Evolutionary conservation across 2,329 filamentous ascomycete genomes (phyloP).

Genomic region (Beauveria bassiana): DNA sequence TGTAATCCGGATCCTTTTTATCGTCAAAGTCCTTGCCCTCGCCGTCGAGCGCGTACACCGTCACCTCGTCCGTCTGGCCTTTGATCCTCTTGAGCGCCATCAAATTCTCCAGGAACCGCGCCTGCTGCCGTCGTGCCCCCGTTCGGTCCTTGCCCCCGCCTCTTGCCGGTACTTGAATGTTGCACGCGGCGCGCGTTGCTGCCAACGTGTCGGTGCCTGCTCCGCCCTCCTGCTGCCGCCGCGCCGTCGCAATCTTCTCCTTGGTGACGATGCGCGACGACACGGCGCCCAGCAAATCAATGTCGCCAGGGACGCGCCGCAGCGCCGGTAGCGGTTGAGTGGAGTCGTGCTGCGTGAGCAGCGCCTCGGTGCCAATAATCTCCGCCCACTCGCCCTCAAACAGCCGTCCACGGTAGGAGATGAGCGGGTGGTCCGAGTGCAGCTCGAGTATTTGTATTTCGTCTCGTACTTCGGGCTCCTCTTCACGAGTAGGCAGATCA

Average conservation of each 20-base stretch:
- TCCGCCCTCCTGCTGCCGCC: constrained; percentile 25
- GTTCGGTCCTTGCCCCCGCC: constrained; percentile 34
- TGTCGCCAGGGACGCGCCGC: constrained; percentile 35
- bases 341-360: constrained; percentile 61
- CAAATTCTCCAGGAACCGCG: constrained; percentile 56
- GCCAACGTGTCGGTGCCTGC: constrained; percentile 22
- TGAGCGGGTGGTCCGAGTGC: constrained; percentile 65
- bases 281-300: constrained; percentile 66
- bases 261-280: constrained; percentile 62
- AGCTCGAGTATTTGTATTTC: constrained; percentile 77
- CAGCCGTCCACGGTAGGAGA: constrained; percentile 71
- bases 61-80: constrained; percentile 59
- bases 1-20: constrained; percentile 32
- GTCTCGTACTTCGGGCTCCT: constrained; percentile 16
- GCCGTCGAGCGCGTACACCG: constrained; percentile 44
- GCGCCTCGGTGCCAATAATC: constrained; percentile 75
- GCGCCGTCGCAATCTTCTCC: constrained; percentile 50
- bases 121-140: constrained; percentile 40
- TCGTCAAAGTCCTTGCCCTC: constrained; percentile 34
- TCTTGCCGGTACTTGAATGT: constrained; percentile 34
- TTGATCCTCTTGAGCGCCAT: constrained; percentile 56
- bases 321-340: constrained; percentile 33
- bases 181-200: constrained; percentile 33
- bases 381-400: constrained; percentile 77
- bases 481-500: constrained; percentile 6